Percentiles rank a stretch among this genome's conserved stretches.
Conservation (phyloP, 345 rosid genomes). For the Eucalyptus regnans region DNA sequence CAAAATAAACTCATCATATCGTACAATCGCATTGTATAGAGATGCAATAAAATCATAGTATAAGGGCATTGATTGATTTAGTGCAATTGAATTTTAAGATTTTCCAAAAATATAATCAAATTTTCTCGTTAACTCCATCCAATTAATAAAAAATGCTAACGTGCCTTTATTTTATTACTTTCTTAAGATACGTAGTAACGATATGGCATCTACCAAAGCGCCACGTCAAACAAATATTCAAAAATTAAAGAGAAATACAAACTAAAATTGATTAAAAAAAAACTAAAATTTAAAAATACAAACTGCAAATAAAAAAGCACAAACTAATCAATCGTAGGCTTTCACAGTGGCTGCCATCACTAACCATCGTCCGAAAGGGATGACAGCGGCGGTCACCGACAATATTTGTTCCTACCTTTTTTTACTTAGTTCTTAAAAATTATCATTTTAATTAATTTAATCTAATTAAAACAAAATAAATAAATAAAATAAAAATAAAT, state of each 20-base stretch:
- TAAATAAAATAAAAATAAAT: too few relatives aligned
- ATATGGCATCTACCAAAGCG: not conserved
- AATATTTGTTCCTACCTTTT: not conserved
- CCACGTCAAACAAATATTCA: not conserved
- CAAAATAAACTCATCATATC: not conserved
- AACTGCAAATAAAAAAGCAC: not conserved
- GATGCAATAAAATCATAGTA: not conserved
- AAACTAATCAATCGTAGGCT: not conserved
- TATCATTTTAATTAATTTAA: too few relatives aligned
- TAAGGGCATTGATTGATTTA: not conserved
- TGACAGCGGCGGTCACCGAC: not conserved
- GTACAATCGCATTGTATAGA: not conserved
- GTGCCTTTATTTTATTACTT: not conserved
- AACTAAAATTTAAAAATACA: not conserved
- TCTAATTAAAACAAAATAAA: too few relatives aligned
- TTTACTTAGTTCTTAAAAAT: not conserved
- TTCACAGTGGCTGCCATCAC: not conserved
- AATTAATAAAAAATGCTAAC: rapidly evolving
- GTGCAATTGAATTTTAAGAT: not conserved
- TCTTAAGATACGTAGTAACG: not conserved
- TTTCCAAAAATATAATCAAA: not conserved
- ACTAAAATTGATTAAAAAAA: not conserved
- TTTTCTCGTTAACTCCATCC: rapidly evolving
- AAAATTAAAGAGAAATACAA: not conserved
- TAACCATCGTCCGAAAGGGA: not conserved